phyloP scores from a whole-genome alignment of 1,139 yeast species.

The Meyerozyma guilliermondii region DNA sequence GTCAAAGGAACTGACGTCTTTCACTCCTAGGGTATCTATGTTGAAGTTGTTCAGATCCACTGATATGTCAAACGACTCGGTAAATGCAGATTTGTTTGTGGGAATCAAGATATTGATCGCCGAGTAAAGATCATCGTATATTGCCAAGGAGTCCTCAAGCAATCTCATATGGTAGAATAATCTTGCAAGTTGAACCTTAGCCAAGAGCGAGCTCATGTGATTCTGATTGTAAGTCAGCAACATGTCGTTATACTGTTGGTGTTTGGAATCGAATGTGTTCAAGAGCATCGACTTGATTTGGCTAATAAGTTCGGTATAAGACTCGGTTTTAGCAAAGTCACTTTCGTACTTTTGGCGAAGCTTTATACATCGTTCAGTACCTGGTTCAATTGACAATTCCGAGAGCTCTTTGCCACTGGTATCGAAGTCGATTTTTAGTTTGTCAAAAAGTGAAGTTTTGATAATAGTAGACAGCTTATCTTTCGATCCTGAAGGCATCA shows the following conservation, averaged over 20 bases:
- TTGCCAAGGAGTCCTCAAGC: conserved; percentile 51
- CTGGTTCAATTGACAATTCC: conserved; percentile 6
- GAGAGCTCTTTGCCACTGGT: conserved; percentile 34
- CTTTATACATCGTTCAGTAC: conserved; percentile 33
- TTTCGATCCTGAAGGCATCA: conserved; percentile 41
- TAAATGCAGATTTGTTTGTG: conserved; percentile 7
- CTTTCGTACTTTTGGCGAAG: conserved; percentile 34
- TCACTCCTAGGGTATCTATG: neutral
- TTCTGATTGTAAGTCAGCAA: conserved; percentile 20
- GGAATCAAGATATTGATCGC: conserved; percentile 5
- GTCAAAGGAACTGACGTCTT: neutral
- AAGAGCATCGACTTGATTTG: conserved; percentile 50
- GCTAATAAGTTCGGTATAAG: conserved; percentile 43
- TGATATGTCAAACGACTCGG: conserved; percentile 19
- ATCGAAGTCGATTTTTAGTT: conserved; percentile 63
- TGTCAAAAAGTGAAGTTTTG: conserved; percentile 57
- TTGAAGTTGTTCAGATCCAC: conserved; percentile 2
- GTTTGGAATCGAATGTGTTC: conserved; percentile 50
- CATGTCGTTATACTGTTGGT: conserved; percentile 33
- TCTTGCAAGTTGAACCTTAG: conserved; percentile 22
- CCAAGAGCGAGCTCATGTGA: conserved; percentile 10
- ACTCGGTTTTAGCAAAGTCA: conserved; percentile 36
- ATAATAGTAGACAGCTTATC: conserved; percentile 39
- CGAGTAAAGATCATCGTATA: conserved; percentile 32
- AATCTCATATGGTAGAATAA: conserved; percentile 45